Base-by-base conservation (phyloP, 352 stramenopile species). In the Globisporangium splendens region DNA sequence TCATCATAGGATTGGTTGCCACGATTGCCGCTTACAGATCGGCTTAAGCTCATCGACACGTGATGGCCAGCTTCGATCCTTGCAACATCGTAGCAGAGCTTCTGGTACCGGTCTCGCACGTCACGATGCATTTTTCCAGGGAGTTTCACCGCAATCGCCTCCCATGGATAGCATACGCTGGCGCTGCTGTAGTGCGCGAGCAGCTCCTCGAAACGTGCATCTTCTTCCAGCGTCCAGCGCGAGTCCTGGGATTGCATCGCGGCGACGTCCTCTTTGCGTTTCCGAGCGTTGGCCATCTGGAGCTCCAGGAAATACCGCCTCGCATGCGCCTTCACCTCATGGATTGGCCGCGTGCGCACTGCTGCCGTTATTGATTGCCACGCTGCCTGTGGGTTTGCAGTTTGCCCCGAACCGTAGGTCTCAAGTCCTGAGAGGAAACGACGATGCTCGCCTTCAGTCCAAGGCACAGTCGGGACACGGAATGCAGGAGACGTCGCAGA, bases 1-100 rank as follows among this genome's bases (percentile, higher is more conserved):
- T 31, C 38, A 12, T 43, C 33, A n/a, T 31, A 21, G 17, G n/a
- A n/a, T n/a, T n/a, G 46, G 51, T 17, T 57, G 38, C 24, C 38
- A 28, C 8, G n/a, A 18, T 50, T 66, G 5, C 70, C 50, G 39
- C 64, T 56, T n/a, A 62, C 51, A 22, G 62, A 69, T 21, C 77
- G 66, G 5, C 64, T 70, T 3, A 83, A 59, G 38, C 81, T 69
- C 77, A 88, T 90, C 28, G 67, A 76, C 1, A 89, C 68, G 31
- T 89, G 78, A 43, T 88, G 72, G 0, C 79, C 79, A 15, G 53
- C 68, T 54, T 93, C 81, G 44, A 93, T 91, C 13, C 73, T 66
- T n/a, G 76, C 72, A 8, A 93, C 62, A 54, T 93, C 84, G 49
- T 88, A 78, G 54, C 83, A 88, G 28, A 91, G 81, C 72, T 88